Percentiles rank a stretch among this genome's conserved stretches.
Evolutionary conservation across 805 yeast species (phyloP).

Genomic region (Metschnikowia arizonensis): DNA sequence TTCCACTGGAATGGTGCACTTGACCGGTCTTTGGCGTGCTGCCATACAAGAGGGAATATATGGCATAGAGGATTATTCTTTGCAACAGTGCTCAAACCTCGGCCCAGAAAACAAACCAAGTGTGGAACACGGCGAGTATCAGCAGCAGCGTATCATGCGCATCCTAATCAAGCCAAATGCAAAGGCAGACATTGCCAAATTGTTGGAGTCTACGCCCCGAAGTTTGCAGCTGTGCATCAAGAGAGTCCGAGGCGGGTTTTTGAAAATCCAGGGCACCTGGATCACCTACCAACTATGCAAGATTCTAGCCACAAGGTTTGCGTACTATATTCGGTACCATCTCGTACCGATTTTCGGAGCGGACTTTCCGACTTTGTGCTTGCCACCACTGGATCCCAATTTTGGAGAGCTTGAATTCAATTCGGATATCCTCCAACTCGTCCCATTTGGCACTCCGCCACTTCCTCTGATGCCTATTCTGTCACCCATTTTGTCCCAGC

Average conservation of each 20-base stretch:
- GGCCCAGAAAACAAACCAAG: not conserved
- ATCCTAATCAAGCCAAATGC: slow-evolving; percentile 16
- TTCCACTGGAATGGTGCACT: slow-evolving; percentile 77
- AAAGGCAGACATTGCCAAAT: slow-evolving; percentile 76
- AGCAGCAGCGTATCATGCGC: not conserved
- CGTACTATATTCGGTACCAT: slow-evolving; percentile 71
- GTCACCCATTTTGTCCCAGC: slow-evolving; percentile 1
- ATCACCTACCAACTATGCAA: slow-evolving; percentile 67
- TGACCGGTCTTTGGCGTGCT: slow-evolving; percentile 84
- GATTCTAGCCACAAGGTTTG: slow-evolving; percentile 65
- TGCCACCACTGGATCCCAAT: slow-evolving; percentile 55
- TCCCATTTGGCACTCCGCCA: not conserved
- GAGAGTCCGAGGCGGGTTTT: slow-evolving; percentile 84
- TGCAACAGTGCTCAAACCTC: not conserved
- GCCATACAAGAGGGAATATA: slow-evolving; percentile 19
- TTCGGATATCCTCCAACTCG: slow-evolving; percentile 1
- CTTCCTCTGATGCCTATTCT: not conserved
- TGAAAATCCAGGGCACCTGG: slow-evolving; percentile 96
- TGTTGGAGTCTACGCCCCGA: slow-evolving; percentile 59
- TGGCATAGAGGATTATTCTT: not conserved
- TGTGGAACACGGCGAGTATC: not conserved
- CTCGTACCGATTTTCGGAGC: slow-evolving; percentile 78
- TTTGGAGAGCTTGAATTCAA: slow-evolving; percentile 58
- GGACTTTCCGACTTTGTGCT: slow-evolving; percentile 58
- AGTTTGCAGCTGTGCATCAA: slow-evolving; percentile 58